phyloP scores from a whole-genome alignment of 2,329 filamentous ascomycete genomes.

The Trichoderma semiorbis region DNA sequence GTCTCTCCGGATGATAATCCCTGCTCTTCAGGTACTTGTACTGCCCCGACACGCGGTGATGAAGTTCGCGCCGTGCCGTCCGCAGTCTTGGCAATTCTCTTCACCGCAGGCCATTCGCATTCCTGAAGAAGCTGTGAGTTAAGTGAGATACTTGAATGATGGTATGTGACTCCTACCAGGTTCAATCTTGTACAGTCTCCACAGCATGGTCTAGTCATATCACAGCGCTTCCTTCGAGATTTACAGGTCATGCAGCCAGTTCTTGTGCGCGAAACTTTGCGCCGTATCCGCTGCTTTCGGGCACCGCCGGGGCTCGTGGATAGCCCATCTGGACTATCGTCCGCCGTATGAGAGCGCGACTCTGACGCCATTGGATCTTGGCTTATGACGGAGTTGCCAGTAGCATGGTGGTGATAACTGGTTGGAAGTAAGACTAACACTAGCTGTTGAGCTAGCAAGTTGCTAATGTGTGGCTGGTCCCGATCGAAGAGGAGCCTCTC shows the following conservation, averaged over 20 bases:
- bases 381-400: neutral
- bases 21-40: neutral
- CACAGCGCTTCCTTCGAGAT: neutral
- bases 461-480: neutral
- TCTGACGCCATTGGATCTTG: neutral
- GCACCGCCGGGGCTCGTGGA: neutral
- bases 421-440: neutral
- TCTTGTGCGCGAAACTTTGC: neutral
- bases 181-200: neutral
- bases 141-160: neutral
- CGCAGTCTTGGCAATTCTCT: neutral
- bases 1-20: neutral
- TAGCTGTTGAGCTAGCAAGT: neutral
- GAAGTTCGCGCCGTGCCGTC: neutral
- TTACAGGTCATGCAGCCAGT: neutral
- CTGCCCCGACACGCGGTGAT: neutral
- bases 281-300: neutral
- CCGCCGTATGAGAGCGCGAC: neutral
- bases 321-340: neutral
- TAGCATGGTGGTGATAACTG: neutral
- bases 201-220: neutral
- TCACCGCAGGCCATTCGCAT: neutral
- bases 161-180: neutral
- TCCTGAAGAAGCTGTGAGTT: neutral
- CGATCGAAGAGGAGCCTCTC: neutral